Percentiles rank a stretch among this genome's conserved stretches.
phyloP scores from a whole-genome alignment of 352 stramenopile species.

The Globisporangium nagaii region DNA sequence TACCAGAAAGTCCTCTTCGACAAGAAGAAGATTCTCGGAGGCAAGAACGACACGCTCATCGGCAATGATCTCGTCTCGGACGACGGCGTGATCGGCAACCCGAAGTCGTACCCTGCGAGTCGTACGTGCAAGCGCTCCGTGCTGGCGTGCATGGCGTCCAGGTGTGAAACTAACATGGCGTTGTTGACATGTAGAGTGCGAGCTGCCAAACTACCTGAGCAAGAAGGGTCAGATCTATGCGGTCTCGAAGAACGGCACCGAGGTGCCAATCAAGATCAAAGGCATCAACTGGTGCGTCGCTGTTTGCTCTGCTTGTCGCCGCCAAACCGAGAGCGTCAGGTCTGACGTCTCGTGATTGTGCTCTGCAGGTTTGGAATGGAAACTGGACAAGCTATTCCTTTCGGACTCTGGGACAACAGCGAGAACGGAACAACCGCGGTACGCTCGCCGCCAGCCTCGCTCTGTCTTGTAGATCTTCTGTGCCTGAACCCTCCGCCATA shows the following conservation, averaged over 20 bases:
- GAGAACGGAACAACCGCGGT: slow-evolving; percentile 67
- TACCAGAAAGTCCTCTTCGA: slow-evolving; percentile 19
- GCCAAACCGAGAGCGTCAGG: neutral
- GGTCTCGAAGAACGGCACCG: slow-evolving; percentile 45
- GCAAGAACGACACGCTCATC: slow-evolving; percentile 1
- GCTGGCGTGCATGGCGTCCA: too few relatives aligned
- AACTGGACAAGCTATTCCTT: slow-evolving; percentile 53
- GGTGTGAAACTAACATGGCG: neutral
- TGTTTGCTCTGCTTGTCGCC: neutral
- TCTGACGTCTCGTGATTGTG: neutral
- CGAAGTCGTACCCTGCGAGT: slow-evolving; percentile 62
- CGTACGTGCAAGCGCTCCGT: neutral
- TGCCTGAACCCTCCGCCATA: neutral
- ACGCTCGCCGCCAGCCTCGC: slow-evolving; percentile 4
- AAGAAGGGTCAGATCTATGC: slow-evolving; percentile 62
- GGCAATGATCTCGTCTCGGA: slow-evolving; percentile 35
- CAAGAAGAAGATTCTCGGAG: slow-evolving; percentile 13
- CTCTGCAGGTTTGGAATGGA: slow-evolving; percentile 48
- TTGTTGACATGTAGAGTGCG: slow-evolving; percentile 18
- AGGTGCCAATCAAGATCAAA: slow-evolving; percentile 60
- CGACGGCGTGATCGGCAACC: slow-evolving; percentile 69
- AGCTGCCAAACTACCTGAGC: slow-evolving; percentile 65
- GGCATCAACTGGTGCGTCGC: slow-evolving; percentile 60
- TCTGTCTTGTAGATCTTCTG: neutral
- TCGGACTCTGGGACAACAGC: slow-evolving; percentile 70